Conservation (phyloP, 768 basidiomycete genomes). For the Fibroporia radiculosa region DNA sequence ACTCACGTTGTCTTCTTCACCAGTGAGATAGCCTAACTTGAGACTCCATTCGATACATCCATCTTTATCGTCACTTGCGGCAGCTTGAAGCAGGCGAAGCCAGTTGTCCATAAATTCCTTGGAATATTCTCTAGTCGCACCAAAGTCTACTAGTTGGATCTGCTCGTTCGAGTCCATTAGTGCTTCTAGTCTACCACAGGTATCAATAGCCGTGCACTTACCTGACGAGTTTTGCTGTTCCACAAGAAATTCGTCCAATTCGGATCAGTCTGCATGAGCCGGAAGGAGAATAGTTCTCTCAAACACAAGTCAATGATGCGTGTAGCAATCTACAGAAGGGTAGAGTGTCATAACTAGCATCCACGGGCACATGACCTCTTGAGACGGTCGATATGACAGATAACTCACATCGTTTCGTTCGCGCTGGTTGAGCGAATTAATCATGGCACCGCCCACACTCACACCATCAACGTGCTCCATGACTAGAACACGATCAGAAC, state of each 20-base stretch:
- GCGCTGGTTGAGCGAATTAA: conserved; percentile 47
- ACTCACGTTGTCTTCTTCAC: conserved; percentile 72
- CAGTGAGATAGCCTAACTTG: conserved; percentile 86
- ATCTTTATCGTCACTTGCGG: conserved; percentile 56
- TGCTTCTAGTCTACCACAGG: neutral
- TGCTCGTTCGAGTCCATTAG: too few relatives aligned
- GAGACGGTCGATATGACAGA: too few relatives aligned
- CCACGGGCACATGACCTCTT: neutral
- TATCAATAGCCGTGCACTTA: too few relatives aligned
- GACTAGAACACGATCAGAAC: conserved; percentile 77
- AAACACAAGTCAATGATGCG: conserved; percentile 81
- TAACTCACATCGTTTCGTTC: conserved; percentile 67
- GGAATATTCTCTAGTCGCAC: conserved; percentile 84
- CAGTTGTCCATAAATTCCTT: conserved; percentile 85
- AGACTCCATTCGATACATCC: conserved; percentile 67
- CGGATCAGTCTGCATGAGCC: conserved; percentile 96
- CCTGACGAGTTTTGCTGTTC: conserved; percentile 59
- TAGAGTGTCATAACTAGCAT: neutral
- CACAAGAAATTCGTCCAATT: conserved; percentile 98
- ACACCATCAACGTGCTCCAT: conserved; percentile 82
- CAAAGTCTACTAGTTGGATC: conserved; percentile 92
- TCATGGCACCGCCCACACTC: conserved; percentile 63
- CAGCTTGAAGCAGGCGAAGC: conserved; percentile 77
- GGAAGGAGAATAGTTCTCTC: conserved; percentile 83
- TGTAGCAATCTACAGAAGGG: conserved; percentile 60